phyloP scores from a whole-genome alignment of 192 early-diverging fungal genomes.

The Kappamyces sp. region DNA sequence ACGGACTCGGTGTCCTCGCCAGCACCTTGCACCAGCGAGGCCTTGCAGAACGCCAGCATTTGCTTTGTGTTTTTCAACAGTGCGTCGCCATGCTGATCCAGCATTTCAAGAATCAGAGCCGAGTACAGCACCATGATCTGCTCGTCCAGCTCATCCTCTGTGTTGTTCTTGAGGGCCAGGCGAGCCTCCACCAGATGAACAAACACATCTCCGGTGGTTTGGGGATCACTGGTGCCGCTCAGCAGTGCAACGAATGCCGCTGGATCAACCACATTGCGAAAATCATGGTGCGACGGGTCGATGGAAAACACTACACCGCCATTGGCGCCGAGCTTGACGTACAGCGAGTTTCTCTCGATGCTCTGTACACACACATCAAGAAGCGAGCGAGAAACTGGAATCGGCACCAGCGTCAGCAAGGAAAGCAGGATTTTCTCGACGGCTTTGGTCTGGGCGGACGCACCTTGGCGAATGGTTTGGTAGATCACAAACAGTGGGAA shows the following conservation, averaged over 20 bases:
- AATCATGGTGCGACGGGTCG: no score
- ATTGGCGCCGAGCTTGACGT: no score
- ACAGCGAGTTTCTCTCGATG: not conserved
- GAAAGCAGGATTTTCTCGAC: not conserved
- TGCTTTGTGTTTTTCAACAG: slow-evolving; percentile 10
- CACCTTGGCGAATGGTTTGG: not conserved
- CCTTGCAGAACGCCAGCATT: slow-evolving; percentile 9
- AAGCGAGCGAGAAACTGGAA: not conserved
- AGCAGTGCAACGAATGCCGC: no score
- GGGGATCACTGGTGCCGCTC: no score
- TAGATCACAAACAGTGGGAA: slow-evolving; percentile 7
- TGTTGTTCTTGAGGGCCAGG: not conserved
- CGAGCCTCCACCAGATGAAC: no score
- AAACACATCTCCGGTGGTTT: no score
- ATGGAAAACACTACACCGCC: no score
- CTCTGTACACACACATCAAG: slow-evolving; percentile 7
- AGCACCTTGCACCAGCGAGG: not conserved
- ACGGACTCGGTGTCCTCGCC: not conserved
- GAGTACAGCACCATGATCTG: not conserved
- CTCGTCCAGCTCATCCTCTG: not conserved
- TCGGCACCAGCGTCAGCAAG: slow-evolving; percentile 2
- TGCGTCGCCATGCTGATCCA: slow-evolving; percentile 12
- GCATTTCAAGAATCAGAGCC: not conserved
- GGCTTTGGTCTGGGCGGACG: not conserved
- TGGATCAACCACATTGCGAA: no score